Evolutionary conservation across 768 basidiomycete genomes (phyloP), one percentile per base, ranked within the genome.

Genomic region (Trichaptum fuscoviolaceum): DNA sequence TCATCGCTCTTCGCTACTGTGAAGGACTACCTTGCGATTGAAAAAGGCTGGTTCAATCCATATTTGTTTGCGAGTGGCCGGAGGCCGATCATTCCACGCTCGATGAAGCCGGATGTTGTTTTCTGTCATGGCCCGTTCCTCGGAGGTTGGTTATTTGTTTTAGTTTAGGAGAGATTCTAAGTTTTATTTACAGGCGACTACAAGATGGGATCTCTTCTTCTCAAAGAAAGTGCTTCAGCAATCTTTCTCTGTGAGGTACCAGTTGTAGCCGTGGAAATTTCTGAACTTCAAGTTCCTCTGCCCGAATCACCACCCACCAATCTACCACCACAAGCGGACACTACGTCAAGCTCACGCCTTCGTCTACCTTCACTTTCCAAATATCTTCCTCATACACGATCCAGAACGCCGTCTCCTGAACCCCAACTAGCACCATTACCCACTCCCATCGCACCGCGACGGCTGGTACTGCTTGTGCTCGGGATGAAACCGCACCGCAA

Each of bases 41-140:
- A 86, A 74, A 87, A 88, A 73, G 87, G 87, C 17, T 88, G 88
- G 87, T 88, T 88, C 74, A 85, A 82, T 15, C 87, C 87, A 0
- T 87, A 88, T 71, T 77, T 88, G 1, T 89, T 87, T 71, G 86
- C 87, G 5, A 87, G 85, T 66, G 80, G 79, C 2, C 81, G 84
- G 10, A 75, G 87, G 61, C 87, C 87, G 7, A 79, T 85, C 70
- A 88, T 87, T 65, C 87, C 84, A 0, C 79, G 87, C 57, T 79
- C 80, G 25, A 84, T 88, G 82, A 86, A 81, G 73, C 87, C 88
- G 27, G 88, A 89, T 73, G 76, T 89, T 9, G 75, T 87, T 12
- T 88, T 88, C 70, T 87, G 84, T 66, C 86, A 89, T 72, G 85
- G 85, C 2, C 87, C 87, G 8, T 89, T 88, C 76, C 76, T 88